These are phyloP conservation scores for Corylus americana DNA, from an alignment of 306 rosid species.

Conservation along the genomic window DNA sequence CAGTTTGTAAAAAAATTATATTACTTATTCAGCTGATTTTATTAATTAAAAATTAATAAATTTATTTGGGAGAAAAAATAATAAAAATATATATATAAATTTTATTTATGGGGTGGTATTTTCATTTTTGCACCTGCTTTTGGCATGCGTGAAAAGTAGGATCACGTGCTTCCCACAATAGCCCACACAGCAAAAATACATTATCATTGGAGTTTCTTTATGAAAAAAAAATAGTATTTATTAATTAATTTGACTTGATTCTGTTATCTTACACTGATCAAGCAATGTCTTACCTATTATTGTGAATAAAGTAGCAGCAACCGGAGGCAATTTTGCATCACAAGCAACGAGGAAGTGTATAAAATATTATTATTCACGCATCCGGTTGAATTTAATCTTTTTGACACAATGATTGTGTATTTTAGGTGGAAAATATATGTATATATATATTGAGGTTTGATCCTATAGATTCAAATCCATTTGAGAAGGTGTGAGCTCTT, in stretches of 20 bases:
- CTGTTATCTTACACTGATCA: neutral
- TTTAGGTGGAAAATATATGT: neutral
- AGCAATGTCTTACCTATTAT: neutral
- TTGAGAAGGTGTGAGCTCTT: neutral
- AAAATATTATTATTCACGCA: slow-evolving; percentile 28
- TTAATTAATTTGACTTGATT: neutral
- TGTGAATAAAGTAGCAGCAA: too few relatives aligned
- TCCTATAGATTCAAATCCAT: slow-evolving; percentile 10
- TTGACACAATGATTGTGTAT: slow-evolving; percentile 42
- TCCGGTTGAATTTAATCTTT: slow-evolving; percentile 59
- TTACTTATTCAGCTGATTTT: neutral
- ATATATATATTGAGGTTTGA: neutral
- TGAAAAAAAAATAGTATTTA: neutral
- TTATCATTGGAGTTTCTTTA: slow-evolving; percentile 1
- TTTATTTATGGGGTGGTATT: slow-evolving; percentile 29
- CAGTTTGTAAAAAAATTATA: too few relatives aligned
- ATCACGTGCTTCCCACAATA: slow-evolving; percentile 71
- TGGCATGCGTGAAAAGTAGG: slow-evolving; percentile 84
- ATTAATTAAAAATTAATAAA: neutral
- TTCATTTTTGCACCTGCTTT: slow-evolving; percentile 47
- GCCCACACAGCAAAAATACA: slow-evolving; percentile 1
- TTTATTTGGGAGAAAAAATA: neutral
- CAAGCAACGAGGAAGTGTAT: slow-evolving; percentile 37
- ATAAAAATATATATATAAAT: neutral
- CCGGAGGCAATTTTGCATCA: slow-evolving; percentile 36